Evolutionary conservation across 257 asterid genomes (phyloP).

Genomic region (Plantago elongata): DNA sequence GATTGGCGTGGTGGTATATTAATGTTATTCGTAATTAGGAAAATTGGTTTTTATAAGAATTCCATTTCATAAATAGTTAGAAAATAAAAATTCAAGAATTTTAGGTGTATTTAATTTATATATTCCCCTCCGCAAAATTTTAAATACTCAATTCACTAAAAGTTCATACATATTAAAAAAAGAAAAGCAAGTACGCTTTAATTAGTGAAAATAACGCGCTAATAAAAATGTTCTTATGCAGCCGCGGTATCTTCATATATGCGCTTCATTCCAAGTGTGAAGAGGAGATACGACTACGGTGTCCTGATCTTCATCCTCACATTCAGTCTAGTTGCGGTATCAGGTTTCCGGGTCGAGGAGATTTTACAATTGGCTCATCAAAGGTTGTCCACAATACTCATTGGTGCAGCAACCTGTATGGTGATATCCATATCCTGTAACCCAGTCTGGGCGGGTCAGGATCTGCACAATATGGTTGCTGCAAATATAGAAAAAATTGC

Average conservation of each 20-base stretch:
- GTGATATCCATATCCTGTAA: slow-evolving; percentile 41
- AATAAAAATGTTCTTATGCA: slow-evolving; percentile 19
- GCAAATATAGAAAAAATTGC: slow-evolving; percentile 52
- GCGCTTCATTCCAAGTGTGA: slow-evolving; percentile 55
- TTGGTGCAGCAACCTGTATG: slow-evolving; percentile 64
- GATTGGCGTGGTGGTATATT: too few species aligned
- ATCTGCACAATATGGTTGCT: slow-evolving; percentile 47
- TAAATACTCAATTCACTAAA: too few species aligned
- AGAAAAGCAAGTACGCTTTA: too few species aligned
- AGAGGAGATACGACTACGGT: slow-evolving; percentile 71
- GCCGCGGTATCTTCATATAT: slow-evolving; percentile 55
- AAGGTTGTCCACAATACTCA: slow-evolving; percentile 52
- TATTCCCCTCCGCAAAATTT: too few species aligned
- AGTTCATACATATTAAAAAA: too few species aligned
- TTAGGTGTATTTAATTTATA: too few species aligned
- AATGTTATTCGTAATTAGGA: too few species aligned
- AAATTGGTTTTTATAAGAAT: too few species aligned
- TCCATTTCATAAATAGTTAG: too few species aligned
- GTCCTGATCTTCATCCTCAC: slow-evolving; percentile 63
- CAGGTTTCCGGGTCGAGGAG: slow-evolving; percentile 57
- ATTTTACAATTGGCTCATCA: slow-evolving; percentile 56
- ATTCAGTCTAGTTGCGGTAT: slow-evolving; percentile 65
- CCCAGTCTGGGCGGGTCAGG: slow-evolving; percentile 94
- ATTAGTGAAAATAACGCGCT: too few species aligned
- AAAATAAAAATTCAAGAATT: too few species aligned